Evolutionary conservation across 306 rosid genomes (phyloP).

Genomic region (Lotus japonicus): DNA sequence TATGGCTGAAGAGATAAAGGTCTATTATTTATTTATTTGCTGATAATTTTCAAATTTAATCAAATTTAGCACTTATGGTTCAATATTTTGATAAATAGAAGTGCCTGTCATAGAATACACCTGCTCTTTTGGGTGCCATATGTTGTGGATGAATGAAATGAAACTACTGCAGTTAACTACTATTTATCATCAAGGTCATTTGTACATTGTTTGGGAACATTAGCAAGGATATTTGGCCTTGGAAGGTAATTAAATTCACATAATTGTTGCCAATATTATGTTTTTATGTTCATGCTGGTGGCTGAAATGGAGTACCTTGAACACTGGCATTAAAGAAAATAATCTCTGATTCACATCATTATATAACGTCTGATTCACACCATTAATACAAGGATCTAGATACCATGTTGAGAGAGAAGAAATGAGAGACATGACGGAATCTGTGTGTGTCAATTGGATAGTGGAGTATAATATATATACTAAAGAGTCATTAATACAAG

Average conservation of each 20-base stretch:
- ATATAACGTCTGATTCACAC: no score
- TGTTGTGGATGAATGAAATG: background rate
- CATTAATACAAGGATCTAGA: no score
- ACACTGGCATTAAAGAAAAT: background rate
- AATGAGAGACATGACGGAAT: no score
- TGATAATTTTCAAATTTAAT: background rate
- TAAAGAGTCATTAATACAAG: no score
- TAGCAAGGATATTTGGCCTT: background rate
- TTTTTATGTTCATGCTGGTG: background rate
- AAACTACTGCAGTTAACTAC: background rate
- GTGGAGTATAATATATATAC: no score
- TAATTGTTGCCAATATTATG: background rate
- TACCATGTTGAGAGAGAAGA: no score
- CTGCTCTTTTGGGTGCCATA: background rate
- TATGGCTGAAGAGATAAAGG: conserved; percentile 94
- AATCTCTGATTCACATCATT: no score
- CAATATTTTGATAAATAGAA: conserved; percentile 12
- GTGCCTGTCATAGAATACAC: background rate
- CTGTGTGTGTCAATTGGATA: no score
- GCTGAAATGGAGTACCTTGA: background rate
- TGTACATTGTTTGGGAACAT: conserved; percentile 10
- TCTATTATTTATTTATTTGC: conserved; percentile 6
- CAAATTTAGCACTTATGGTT: background rate
- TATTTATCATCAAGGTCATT: background rate
- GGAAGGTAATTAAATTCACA: conserved; percentile 3